Conservation (phyloP, 306 rosid species). For the Canavalia gladiata region DNA sequence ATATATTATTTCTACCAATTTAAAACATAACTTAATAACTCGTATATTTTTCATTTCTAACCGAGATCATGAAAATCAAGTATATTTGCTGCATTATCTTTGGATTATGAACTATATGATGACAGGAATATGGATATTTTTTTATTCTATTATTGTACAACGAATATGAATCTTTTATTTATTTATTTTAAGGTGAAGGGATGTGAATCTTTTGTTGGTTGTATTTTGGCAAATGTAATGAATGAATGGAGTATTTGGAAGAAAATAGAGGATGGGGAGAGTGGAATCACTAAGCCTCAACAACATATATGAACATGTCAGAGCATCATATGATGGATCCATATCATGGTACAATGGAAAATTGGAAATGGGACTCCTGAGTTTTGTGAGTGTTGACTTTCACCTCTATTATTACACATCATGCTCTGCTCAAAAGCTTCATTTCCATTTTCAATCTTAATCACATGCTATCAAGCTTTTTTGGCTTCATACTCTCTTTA, state of each 20-base stretch:
- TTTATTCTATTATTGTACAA: background rate
- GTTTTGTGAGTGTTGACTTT: slow-evolving; percentile 57
- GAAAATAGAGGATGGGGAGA: background rate
- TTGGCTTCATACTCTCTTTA: slow-evolving; percentile 35
- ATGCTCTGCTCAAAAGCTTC: slow-evolving; percentile 36
- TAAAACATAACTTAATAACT: background rate
- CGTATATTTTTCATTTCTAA: background rate
- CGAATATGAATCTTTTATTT: background rate
- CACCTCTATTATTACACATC: slow-evolving; percentile 39
- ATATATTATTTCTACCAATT: background rate
- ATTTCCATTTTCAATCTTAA: slow-evolving; percentile 49
- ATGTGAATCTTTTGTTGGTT: slow-evolving; percentile 11
- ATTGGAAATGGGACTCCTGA: background rate
- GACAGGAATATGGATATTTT: background rate
- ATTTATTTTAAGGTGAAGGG: no score
- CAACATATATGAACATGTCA: slow-evolving; percentile 14
- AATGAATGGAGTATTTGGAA: slow-evolving; percentile 4
- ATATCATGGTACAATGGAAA: slow-evolving; percentile 34
- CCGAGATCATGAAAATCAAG: slow-evolving; percentile 15
- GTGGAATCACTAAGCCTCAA: slow-evolving; percentile 25
- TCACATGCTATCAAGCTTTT: slow-evolving; percentile 48
- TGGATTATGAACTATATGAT: background rate
- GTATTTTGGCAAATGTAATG: slow-evolving; percentile 1
- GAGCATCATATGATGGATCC: slow-evolving; percentile 1
- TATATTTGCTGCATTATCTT: background rate